Percentiles rank a stretch among this genome's conserved stretches.
phyloP scores from a whole-genome alignment of 164 flowering plant genomes.

The Aristolochia fimbriata region DNA sequence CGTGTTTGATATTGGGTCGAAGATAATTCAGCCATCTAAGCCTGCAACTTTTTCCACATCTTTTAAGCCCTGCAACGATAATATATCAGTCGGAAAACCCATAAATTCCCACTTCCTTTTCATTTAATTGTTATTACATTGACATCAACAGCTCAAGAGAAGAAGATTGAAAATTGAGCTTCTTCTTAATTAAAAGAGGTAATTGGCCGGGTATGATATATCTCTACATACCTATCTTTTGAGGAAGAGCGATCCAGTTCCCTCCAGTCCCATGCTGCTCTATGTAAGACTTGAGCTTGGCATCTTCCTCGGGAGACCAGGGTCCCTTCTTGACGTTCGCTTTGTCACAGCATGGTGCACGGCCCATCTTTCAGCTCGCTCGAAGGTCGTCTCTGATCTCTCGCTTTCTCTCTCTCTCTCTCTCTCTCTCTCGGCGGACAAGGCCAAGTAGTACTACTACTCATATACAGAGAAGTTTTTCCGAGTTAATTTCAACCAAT shows the following conservation, averaged over 20 bases:
- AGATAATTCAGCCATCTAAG: slow-evolving; percentile 83
- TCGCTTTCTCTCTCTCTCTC: slow-evolving; percentile 4
- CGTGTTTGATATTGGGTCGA: slow-evolving; percentile 85
- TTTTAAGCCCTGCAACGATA: slow-evolving; percentile 45
- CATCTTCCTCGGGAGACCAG: slow-evolving; percentile 89
- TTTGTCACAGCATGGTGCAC: slow-evolving; percentile 93
- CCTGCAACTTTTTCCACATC: slow-evolving; percentile 90
- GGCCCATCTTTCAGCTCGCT: slow-evolving; percentile 74
- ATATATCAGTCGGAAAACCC: neutral
- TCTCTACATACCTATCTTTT: slow-evolving; percentile 49
- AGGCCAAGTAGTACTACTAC: too few species aligned
- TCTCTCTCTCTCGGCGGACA: neutral
- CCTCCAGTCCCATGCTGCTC: slow-evolving; percentile 67
- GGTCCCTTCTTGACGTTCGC: slow-evolving; percentile 81
- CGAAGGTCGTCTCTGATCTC: slow-evolving; percentile 1
- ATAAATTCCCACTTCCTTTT: neutral
- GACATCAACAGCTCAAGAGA: too few species aligned
- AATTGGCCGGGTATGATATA: too few species aligned
- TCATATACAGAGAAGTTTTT: too few species aligned
- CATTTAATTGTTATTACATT: too few species aligned
- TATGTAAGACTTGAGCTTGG: slow-evolving; percentile 59
- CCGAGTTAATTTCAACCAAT: neutral
- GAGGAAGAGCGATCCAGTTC: slow-evolving; percentile 91
- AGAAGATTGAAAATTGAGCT: neutral
- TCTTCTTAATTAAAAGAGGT: neutral